Base-by-base conservation (phyloP, 805 yeast genomes). In the Candida arabinofermentans region DNA sequence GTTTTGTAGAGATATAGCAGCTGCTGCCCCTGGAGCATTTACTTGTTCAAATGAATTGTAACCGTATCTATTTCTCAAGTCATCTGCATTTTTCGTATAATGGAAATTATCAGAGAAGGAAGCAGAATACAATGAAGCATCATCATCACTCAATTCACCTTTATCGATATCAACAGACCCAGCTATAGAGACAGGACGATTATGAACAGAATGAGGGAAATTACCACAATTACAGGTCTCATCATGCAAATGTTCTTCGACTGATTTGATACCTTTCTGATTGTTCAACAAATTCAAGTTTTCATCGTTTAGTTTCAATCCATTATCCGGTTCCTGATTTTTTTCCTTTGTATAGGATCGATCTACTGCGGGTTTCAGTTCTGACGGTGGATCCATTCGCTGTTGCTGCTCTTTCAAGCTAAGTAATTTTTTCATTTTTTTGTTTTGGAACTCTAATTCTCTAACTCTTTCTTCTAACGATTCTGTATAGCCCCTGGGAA, bases 401-500 rank as follows among this genome's bases (percentile, higher is more conserved):
- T 34, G 41, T 34, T 41, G 42, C 27, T 57, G 49, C 49, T 62
- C 43, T 50, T 82, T 74, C 42, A 81, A 59, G 44, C 79, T 83
- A 31, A 86, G 55, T 36, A 83, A 57, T 8, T 86, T 84, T 26
- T 75, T 70, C 22, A 89, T 62, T 54, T 84, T 74, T 48, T 79
- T 77, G 59, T 86, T 87, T 54, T 88, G 95, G 3, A 83, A 76
- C 59, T 88, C 96, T 18, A 90, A 69, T 56, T 84, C 93, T 37
- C 96, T 70, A n/a, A 89, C 81, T 38, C 96, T 69, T 55, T 87
- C 95, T 58, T 89, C 97, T 40, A 89, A 62, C 2, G 89, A 81
- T 63, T 89, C 96, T 0, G 96, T 89, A 55, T 89, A 89, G 0
- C 96, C 96, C 58, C 95, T 73, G 0, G 96, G 96, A 55, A 83